Conservation (phyloP, 2,329 filamentous ascomycete species). For the Cercospora zeina region DNA sequence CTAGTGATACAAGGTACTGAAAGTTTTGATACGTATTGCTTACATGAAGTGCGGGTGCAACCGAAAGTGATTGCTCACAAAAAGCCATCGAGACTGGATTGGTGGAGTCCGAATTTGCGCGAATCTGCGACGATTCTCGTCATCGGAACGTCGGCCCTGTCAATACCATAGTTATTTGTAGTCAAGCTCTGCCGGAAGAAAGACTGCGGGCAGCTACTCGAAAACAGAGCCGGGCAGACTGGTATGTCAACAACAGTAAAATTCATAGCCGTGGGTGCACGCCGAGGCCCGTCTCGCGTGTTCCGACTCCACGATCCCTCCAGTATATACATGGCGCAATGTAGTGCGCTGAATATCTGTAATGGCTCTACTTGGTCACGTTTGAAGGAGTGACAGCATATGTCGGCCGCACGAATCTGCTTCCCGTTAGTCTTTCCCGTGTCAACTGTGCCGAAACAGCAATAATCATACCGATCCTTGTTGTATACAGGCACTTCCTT, state of each 20-base stretch:
- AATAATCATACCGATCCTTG: constrained; percentile 70
- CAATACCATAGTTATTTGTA: too few relatives aligned
- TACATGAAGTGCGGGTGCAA: neutral
- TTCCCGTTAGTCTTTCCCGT: constrained; percentile 17
- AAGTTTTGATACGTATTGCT: neutral
- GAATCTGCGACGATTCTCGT: too few relatives aligned
- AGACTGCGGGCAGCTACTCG: too few relatives aligned
- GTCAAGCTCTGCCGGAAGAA: too few relatives aligned
- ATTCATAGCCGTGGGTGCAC: neutral
- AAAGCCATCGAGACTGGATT: too few relatives aligned
- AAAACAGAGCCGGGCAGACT: too few relatives aligned
- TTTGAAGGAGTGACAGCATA: constrained; percentile 68
- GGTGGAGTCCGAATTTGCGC: too few relatives aligned
- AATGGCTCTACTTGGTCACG: constrained; percentile 54
- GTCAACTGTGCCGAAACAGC: neutral
- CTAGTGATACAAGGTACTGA: neutral
- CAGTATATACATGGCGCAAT: constrained; percentile 17
- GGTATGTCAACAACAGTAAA: neutral
- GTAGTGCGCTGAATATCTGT: neutral
- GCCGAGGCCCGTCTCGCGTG: neutral
- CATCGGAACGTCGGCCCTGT: too few relatives aligned
- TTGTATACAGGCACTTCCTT: constrained; percentile 83
- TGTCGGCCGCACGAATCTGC: constrained; percentile 77
- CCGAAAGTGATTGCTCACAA: neutral
- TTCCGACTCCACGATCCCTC: constrained; percentile 4